These are phyloP conservation scores for Acanthamoeba castellanii DNA, from an alignment of 208 protist genomes.

Conservation along the genomic window DNA sequence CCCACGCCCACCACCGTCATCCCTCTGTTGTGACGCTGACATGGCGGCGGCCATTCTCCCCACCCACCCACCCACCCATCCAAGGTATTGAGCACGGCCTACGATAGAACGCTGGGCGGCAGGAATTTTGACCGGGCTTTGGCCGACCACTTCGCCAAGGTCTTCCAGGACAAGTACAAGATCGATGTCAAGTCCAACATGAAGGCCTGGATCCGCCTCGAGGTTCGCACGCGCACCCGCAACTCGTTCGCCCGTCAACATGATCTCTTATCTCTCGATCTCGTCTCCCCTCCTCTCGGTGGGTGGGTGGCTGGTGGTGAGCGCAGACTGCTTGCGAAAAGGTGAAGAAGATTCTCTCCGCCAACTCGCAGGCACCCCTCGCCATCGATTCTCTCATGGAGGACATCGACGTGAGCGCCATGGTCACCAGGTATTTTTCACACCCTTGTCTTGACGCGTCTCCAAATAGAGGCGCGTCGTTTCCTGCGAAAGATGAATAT, in stretches of 20 bases:
- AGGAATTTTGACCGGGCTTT: constrained; percentile 83
- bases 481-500: too few relatives aligned
- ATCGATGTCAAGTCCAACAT: constrained; percentile 80
- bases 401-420: constrained; percentile 84
- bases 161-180: constrained; percentile 85
- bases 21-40: background rate
- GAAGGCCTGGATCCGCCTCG: constrained; percentile 79
- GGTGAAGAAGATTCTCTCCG: constrained; percentile 84
- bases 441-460: background rate
- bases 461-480: too few relatives aligned
- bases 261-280: too few relatives aligned
- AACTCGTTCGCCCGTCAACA: background rate
- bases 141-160: constrained; percentile 78
- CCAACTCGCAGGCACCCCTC: constrained; percentile 84
- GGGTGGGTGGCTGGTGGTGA: too few relatives aligned
- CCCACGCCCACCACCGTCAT: background rate
- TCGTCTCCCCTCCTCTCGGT: too few relatives aligned
- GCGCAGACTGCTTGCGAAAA: constrained; percentile 81
- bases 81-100: constrained; percentile 69
- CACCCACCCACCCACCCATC: background rate
- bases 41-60: background rate
- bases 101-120: constrained; percentile 80
- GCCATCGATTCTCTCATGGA: constrained; percentile 87
- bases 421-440: constrained; percentile 81
- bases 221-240: background rate